Conservation (phyloP, 2,329 filamentous ascomycete genomes). For the Fusarium floridanum region DNA sequence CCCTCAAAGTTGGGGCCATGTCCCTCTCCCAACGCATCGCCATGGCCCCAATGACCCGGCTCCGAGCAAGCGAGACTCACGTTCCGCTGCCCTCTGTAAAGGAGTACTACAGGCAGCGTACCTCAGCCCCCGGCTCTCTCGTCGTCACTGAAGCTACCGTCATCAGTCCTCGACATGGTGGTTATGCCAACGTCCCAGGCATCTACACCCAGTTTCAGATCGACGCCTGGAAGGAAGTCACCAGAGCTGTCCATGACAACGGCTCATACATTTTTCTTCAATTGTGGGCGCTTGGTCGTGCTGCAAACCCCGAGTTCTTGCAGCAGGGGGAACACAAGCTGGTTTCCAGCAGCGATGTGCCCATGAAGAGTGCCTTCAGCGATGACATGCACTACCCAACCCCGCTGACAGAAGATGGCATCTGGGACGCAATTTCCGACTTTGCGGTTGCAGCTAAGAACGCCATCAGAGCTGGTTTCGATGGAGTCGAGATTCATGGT, state of each 20-base stretch:
- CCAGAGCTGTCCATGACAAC: background rate
- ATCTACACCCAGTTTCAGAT: constrained; percentile 6
- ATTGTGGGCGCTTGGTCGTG: background rate
- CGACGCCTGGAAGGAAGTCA: constrained; percentile 1
- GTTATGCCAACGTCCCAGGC: constrained; percentile 5
- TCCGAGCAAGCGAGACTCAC: background rate
- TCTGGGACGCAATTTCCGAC: background rate
- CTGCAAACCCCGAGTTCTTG: background rate
- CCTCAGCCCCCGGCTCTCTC: background rate
- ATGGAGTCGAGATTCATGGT: background rate
- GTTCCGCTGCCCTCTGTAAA: background rate
- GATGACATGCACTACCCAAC: background rate
- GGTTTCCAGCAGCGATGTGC: background rate
- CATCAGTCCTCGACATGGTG: background rate
- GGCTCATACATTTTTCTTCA: background rate
- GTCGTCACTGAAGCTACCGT: background rate
- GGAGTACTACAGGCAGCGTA: background rate
- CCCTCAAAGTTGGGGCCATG: background rate
- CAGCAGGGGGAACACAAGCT: background rate
- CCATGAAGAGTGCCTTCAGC: background rate
- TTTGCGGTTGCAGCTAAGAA: constrained; percentile 8
- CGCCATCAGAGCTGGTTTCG: background rate
- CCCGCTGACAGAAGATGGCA: background rate
- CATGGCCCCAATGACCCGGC: background rate
- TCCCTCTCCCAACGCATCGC: background rate